These are phyloP conservation scores for Corchorus olitorius DNA, from an alignment of 345 rosid species.

Conservation along the genomic window DNA sequence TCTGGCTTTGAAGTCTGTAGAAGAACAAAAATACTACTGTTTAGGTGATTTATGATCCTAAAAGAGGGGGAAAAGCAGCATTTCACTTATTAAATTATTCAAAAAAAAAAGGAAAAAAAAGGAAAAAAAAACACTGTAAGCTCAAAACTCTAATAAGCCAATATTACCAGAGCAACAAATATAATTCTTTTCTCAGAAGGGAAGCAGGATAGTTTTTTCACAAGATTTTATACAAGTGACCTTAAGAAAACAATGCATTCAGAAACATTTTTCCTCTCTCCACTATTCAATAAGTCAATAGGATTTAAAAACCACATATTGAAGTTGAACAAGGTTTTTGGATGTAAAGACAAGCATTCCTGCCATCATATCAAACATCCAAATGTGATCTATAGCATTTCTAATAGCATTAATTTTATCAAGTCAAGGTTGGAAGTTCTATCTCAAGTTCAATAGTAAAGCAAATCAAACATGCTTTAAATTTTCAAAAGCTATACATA, in stretches of 20 bases:
- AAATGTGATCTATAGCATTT: not conserved
- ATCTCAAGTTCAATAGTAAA: not conserved
- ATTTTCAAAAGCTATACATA: not conserved
- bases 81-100: not conserved
- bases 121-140: too few relatives aligned
- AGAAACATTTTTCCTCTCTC: not conserved
- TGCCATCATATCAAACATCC: not conserved
- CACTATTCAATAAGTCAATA: not conserved
- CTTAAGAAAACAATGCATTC: not conserved
- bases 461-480: constrained; percentile 1
- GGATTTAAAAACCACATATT: not conserved
- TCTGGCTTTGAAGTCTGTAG: constrained; percentile 66
- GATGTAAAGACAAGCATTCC: not conserved
- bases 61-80: not conserved
- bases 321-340: not conserved
- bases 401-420: constrained; percentile 1
- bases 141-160: not conserved
- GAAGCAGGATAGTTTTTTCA: not conserved
- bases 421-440: not conserved
- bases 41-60: not conserved
- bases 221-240: not conserved
- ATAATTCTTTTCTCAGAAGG: not conserved
- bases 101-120: not conserved
- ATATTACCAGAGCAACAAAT: not conserved
- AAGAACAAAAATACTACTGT: not conserved